Base-by-base conservation (phyloP, 2,329 filamentous ascomycete species). In the Alternaria sp. region DNA sequence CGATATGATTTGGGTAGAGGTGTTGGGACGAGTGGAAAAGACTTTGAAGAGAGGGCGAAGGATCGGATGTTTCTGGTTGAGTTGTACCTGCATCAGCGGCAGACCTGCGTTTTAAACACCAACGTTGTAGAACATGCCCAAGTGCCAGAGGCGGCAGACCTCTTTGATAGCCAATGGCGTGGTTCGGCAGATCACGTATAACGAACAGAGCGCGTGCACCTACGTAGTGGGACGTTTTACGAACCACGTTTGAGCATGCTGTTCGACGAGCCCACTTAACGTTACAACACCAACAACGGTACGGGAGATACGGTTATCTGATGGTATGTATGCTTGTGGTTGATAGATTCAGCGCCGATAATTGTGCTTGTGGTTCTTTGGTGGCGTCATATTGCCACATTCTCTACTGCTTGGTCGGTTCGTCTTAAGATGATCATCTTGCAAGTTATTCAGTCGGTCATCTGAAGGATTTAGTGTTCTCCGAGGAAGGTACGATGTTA, bases 171-270 rank as follows among this genome's bases (percentile, higher is more conserved):
- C 38, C 46, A 51, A 22, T 30, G 38, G 28, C 48, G 26, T 14
- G 49, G 8, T 49, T 5, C 16, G 41, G 44, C 36, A 20, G 12
- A 36, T 42, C 26, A 22, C 42, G n/a, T 36, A 36, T 20, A 24
- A 41, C 30, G 38, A 52, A 43, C 36, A 8, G 49, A 18, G 42
- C 42, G 42, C 44, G 18, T 61, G 48, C 48, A 43, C 28, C 38
- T 6, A 57, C 22, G 58, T 48, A 49, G 48, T 61, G 58, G 20
- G 12, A 53, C 58, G 26, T 38, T 11, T 38, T 28, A 61, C 53
- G 28, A 42, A 48, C 32, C 36, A 52, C 34, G 36, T 24, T 53
- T 5, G 22, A 26, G 24, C 54, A 48, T 47, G 34, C n/a, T 48
- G 20, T 56, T 46, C 46, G 41, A 26, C 36, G 24, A 48, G 20